These are phyloP conservation scores for Kernera saxatilis DNA, from an alignment of 345 rosid genomes.

Conservation along the genomic window DNA sequence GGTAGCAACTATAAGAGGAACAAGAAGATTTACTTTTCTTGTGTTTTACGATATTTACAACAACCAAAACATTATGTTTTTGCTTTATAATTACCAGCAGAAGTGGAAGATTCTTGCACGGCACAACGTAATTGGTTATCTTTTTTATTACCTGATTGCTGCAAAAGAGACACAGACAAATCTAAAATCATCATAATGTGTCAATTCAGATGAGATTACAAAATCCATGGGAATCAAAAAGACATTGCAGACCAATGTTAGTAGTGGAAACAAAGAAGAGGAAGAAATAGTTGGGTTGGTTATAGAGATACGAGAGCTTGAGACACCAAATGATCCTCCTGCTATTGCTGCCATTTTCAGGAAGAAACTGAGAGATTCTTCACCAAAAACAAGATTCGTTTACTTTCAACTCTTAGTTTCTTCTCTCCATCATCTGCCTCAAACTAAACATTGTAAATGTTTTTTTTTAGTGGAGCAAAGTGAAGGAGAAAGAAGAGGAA, in stretches of 20 bases:
- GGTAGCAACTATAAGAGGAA: slow-evolving; percentile 33
- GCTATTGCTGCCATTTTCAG: slow-evolving; percentile 45
- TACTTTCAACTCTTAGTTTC: slow-evolving; percentile 1
- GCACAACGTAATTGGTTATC: slow-evolving; percentile 44
- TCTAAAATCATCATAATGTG: neutral
- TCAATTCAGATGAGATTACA: neutral
- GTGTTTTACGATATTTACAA: neutral
- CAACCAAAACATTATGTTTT: neutral
- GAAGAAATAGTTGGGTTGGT: slow-evolving; percentile 32
- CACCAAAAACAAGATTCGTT: neutral
- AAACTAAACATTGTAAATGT: neutral
- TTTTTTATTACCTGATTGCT: slow-evolving; percentile 41
- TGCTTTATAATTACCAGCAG: slow-evolving; percentile 43
- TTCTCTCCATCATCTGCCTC: slow-evolving; percentile 12
- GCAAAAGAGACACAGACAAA: neutral
- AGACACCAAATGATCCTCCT: slow-evolving; percentile 49
- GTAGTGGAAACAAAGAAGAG: slow-evolving; percentile 27
- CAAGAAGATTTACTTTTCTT: neutral
- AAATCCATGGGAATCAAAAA: neutral
- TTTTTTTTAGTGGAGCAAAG: slow-evolving; percentile 16
- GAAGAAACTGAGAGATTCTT: slow-evolving; percentile 9
- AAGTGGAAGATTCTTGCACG: slow-evolving; percentile 70
- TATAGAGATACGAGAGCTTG: slow-evolving; percentile 47
- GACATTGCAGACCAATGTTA: slow-evolving; percentile 39
- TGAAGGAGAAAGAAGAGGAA: neutral